Conservation (phyloP, 805 yeast species). For the Barnettozyma salicaria region DNA sequence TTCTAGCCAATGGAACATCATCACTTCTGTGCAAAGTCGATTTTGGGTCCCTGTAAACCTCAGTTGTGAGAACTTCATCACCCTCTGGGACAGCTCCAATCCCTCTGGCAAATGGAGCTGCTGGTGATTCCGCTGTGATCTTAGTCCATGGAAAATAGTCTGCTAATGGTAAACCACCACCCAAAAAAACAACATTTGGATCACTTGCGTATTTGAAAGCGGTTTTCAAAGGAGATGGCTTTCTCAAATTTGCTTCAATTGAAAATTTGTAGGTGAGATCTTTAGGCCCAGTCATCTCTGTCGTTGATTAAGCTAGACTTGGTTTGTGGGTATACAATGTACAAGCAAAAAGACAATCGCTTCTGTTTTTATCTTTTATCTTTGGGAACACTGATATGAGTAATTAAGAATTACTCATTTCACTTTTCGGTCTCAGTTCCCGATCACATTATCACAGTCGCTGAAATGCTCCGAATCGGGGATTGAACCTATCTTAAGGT, state of each 20-base stretch:
- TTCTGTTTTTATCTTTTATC: too few relatives aligned
- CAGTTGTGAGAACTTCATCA: conserved; percentile 32
- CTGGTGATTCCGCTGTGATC: conserved; percentile 62
- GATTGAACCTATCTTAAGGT: too few relatives aligned
- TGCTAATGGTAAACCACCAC: conserved; percentile 92
- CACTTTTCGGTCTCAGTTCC: too few relatives aligned
- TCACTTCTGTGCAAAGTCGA: conserved; percentile 30
- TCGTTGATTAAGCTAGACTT: too few relatives aligned
- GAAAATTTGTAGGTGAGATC: conserved; percentile 74
- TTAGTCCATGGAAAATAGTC: conserved; percentile 91
- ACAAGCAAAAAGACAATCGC: too few relatives aligned
- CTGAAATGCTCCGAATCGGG: neutral
- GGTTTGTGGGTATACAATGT: neutral
- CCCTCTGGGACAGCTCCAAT: conserved; percentile 54
- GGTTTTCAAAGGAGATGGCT: conserved; percentile 72
- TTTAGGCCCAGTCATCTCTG: conserved; percentile 40
- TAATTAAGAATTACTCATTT: too few relatives aligned
- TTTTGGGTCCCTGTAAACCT: conserved; percentile 37
- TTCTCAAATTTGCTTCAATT: conserved; percentile 70
- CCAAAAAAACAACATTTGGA: conserved; percentile 80
- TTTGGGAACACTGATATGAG: too few relatives aligned
- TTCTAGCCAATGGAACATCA: conserved; percentile 70
- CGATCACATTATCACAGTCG: too few relatives aligned
- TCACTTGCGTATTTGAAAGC: conserved; percentile 72
- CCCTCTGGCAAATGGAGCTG: conserved; percentile 75